phyloP scores from a whole-genome alignment of 306 rosid genomes.

The Cucurbita maxima region DNA sequence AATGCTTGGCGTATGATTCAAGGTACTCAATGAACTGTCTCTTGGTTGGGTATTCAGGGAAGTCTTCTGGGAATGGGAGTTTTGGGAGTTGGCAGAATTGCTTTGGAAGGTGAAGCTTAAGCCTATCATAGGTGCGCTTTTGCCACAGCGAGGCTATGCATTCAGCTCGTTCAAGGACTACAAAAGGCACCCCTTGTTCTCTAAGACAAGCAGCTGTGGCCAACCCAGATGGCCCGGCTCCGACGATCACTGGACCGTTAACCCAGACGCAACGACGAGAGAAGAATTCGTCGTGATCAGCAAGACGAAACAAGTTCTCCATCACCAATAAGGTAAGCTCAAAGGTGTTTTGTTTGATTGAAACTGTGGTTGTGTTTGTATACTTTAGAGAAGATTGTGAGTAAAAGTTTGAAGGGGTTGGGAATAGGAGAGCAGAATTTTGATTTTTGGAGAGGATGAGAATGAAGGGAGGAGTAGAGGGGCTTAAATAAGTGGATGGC shows the following conservation, averaged over 20 bases:
- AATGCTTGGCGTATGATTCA: conserved; percentile 47
- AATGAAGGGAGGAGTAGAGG: conserved; percentile 13
- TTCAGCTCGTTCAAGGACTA: conserved; percentile 60
- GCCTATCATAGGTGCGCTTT: conserved; percentile 69
- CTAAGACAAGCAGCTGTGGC: conserved; percentile 91
- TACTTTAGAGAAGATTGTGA: background rate
- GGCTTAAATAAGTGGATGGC: conserved; percentile 36
- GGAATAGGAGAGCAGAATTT: background rate
- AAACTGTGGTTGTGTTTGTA: background rate
- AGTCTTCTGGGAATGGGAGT: conserved; percentile 58
- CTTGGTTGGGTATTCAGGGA: conserved; percentile 80
- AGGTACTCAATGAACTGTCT: conserved; percentile 71
- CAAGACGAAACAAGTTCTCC: conserved; percentile 51
- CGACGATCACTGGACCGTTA: conserved; percentile 77
- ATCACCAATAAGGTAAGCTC: conserved; percentile 14
- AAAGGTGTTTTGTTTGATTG: background rate
- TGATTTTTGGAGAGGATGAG: conserved; percentile 24
- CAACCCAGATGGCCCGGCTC: conserved; percentile 94
- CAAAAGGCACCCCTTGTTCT: conserved; percentile 77
- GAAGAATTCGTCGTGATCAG: conserved; percentile 31
- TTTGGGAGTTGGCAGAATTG: conserved; percentile 88
- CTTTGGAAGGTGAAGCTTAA: conserved; percentile 86
- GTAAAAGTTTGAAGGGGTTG: background rate
- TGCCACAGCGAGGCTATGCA: conserved; percentile 96
- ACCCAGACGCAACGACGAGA: conserved; percentile 61